A percentile compares a stretch with the other conserved stretches of the same genome.
Conservation (phyloP, 768 basidiomycete genomes). For the Leucosporidium yakuticum region DNA sequence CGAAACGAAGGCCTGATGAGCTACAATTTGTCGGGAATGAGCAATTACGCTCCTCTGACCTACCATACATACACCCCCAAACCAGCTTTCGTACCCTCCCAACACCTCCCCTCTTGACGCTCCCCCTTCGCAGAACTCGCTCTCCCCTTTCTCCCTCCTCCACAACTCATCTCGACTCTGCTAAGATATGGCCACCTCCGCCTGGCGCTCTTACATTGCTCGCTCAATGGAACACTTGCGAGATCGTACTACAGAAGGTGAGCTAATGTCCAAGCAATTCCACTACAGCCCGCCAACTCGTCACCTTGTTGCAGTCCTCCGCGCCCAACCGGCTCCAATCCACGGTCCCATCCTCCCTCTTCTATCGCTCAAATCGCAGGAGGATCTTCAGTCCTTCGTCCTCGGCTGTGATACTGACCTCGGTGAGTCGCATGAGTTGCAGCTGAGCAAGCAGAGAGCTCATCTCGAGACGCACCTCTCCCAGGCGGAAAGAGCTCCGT, state of each 20-base stretch:
- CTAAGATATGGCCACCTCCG: constrained; percentile 4
- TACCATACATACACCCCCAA: too few relatives aligned
- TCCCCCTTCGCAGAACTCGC: not conserved
- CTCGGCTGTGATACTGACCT: constrained; percentile 83
- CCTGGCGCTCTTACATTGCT: constrained; percentile 30
- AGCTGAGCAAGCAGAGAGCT: not conserved
- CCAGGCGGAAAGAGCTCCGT: constrained; percentile 55
- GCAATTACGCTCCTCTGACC: too few relatives aligned
- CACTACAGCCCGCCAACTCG: not conserved
- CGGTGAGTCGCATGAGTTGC: constrained; percentile 51
- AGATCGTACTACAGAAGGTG: constrained; percentile 30
- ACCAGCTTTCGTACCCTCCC: too few relatives aligned
- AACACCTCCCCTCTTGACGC: not conserved
- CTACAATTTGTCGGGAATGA: too few relatives aligned
- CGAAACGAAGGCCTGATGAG: too few relatives aligned
- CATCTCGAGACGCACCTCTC: not conserved
- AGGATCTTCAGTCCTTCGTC: constrained; percentile 60
- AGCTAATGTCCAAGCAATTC: not conserved
- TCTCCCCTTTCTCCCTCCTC: not conserved
- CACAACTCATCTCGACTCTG: not conserved
- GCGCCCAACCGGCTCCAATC: constrained; percentile 22
- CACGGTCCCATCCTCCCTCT: constrained; percentile 44
- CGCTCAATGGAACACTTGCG: constrained; percentile 36
- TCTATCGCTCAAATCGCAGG: constrained; percentile 57
- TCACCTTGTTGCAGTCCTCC: constrained; percentile 22